Evolutionary conservation across 1,139 yeast species (phyloP).

Genomic region (Geotrichum klebahnii): DNA sequence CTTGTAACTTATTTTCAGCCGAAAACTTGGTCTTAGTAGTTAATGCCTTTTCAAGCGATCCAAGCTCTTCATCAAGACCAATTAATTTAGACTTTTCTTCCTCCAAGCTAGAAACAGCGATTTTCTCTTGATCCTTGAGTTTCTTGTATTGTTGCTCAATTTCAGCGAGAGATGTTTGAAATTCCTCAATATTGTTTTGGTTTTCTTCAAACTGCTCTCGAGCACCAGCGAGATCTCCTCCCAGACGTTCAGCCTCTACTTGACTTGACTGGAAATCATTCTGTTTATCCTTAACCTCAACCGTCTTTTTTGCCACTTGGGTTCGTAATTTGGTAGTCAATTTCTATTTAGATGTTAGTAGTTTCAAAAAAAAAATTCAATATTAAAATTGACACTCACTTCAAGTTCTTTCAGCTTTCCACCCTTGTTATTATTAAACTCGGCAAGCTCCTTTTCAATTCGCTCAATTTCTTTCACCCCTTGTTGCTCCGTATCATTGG

Average conservation of each 20-base stretch:
- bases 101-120: conserved; percentile 48
- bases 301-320: conserved; percentile 41
- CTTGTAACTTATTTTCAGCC: conserved; percentile 51
- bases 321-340: conserved; percentile 21
- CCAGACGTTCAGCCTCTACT: conserved; percentile 66
- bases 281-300: conserved; percentile 46
- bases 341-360: conserved; percentile 17
- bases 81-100: conserved; percentile 59
- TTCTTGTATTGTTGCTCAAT: conserved; percentile 38
- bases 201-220: conserved; percentile 44
- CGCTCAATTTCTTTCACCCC: conserved; percentile 46
- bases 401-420: conserved; percentile 69
- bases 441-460: conserved; percentile 75
- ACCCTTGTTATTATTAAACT: conserved; percentile 75
- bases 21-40: conserved; percentile 51
- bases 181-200: conserved; percentile 42
- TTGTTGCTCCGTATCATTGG: conserved; percentile 35
- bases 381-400: conserved; percentile 45
- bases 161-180: conserved; percentile 39
- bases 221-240: conserved; percentile 50
- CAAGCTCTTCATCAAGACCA: conserved; percentile 75
- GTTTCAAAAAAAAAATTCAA: not conserved
- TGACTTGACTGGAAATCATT: conserved; percentile 61
- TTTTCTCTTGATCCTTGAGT: conserved; percentile 38
- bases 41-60: conserved; percentile 54